These are phyloP conservation scores for Drechslerella coelobrocha DNA, from an alignment of 2,329 filamentous ascomycete species.

Conservation along the genomic window DNA sequence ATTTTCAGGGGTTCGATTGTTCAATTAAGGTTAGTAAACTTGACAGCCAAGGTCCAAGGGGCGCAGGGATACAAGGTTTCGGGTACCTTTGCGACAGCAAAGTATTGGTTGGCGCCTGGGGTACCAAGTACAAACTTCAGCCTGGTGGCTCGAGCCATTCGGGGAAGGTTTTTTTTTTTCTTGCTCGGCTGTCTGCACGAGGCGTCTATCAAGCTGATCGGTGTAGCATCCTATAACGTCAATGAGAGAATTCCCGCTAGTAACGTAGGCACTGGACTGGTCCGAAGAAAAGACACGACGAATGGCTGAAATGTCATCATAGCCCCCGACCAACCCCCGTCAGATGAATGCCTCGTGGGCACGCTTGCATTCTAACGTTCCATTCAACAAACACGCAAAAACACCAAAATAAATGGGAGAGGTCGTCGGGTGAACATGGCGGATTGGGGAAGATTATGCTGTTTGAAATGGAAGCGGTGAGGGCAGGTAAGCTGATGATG, in stretches of 20 bases:
- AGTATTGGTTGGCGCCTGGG: slow-evolving; percentile 24
- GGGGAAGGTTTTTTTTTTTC: no score
- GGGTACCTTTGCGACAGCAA: slow-evolving; percentile 24
- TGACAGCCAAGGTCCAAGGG: no score
- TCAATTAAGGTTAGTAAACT: slow-evolving; percentile 40
- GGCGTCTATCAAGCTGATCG: no score
- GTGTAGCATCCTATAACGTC: no score
- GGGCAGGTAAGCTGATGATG: slow-evolving; percentile 32
- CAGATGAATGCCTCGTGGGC: background rate
- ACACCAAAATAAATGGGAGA: no score
- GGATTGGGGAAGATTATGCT: slow-evolving; percentile 26
- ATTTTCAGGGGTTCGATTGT: slow-evolving; percentile 43
- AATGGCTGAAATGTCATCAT: background rate
- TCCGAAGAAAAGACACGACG: background rate
- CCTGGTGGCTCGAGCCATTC: no score
- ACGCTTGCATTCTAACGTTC: background rate
- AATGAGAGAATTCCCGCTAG: no score
- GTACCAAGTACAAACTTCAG: no score
- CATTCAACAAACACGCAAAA: no score
- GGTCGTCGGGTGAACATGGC: slow-evolving; percentile 12
- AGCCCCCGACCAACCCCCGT: background rate
- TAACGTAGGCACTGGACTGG: no score
- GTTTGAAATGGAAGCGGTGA: slow-evolving; percentile 25
- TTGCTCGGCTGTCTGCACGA: no score
- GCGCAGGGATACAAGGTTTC: no score